phyloP scores from a whole-genome alignment of 192 early-diverging fungal species.

The Entophlyctis luteolus region DNA sequence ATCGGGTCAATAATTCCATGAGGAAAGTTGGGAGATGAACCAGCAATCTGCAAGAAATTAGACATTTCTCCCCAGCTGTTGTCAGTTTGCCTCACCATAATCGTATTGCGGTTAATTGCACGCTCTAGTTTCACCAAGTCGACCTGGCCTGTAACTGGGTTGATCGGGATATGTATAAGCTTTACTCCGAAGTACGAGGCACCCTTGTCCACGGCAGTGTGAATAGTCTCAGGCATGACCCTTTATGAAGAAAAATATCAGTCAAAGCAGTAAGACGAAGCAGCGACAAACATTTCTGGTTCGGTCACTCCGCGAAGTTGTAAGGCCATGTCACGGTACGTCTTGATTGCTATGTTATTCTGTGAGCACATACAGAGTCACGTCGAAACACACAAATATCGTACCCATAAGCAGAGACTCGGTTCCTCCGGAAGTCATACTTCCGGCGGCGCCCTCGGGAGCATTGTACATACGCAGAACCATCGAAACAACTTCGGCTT shows the following conservation, averaged over 20 bases:
- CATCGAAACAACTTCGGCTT: constrained; percentile 92
- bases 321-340: constrained; percentile 84
- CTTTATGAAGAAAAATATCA: too few relatives aligned
- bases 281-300: constrained; percentile 78
- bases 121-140: constrained; percentile 70
- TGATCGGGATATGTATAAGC: constrained; percentile 77
- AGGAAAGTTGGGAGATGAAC: constrained; percentile 88
- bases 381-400: background rate
- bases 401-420: constrained; percentile 86
- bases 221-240: constrained; percentile 86
- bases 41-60: constrained; percentile 58
- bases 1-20: constrained; percentile 94
- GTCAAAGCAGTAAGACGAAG: background rate
- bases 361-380: background rate
- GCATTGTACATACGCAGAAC: constrained; percentile 84
- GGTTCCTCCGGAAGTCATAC: constrained; percentile 90
- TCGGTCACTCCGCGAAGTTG: constrained; percentile 72
- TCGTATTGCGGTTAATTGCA: constrained; percentile 87
- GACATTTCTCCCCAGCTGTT: background rate
- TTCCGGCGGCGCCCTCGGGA: constrained; percentile 66
- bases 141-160: constrained; percentile 69
- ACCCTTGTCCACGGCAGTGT: constrained; percentile 95
- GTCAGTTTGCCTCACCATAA: constrained; percentile 53
- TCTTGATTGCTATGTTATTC: constrained; percentile 60
- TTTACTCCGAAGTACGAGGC: constrained; percentile 88